phyloP scores from a whole-genome alignment of 2,329 filamentous ascomycete genomes.

The Colletotrichum theobromicola region DNA sequence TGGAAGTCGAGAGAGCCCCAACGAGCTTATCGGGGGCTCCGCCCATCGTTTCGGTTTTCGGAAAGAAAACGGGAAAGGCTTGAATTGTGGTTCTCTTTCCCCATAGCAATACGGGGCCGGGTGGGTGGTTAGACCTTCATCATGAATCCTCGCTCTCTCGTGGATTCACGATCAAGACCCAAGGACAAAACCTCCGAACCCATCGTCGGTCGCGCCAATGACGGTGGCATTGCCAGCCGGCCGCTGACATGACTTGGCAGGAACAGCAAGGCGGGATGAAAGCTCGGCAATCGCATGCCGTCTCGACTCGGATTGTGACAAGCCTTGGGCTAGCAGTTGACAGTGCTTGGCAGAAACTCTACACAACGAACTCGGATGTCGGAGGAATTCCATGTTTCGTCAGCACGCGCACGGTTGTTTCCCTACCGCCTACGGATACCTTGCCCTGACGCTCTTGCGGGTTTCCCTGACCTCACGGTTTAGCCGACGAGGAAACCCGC shows the following conservation, averaged over 20 bases:
- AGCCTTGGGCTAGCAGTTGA: slow-evolving; percentile 17
- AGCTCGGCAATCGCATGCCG: slow-evolving; percentile 9
- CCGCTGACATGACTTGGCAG: slow-evolving; percentile 13
- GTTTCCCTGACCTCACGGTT: neutral
- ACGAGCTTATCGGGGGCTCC: neutral
- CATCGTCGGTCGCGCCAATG: neutral
- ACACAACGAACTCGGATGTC: neutral
- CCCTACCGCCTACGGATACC: neutral
- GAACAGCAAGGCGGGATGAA: slow-evolving; percentile 12
- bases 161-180: neutral
- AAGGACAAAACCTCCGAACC: neutral
- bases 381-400: slow-evolving; percentile 13
- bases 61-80: slow-evolving; percentile 1
- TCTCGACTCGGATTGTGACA: slow-evolving; percentile 10
- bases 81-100: neutral
- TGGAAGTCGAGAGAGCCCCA: neutral
- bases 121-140: neutral
- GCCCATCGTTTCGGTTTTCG: slow-evolving; percentile 1
- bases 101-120: neutral
- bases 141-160: neutral
- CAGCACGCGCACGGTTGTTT: slow-evolving; percentile 11
- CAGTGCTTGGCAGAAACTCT: slow-evolving; percentile 16
- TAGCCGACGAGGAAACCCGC: neutral
- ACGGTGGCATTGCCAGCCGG: neutral
- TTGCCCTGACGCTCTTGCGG: neutral